These are phyloP conservation scores for Myxozyma lipomycoides DNA, from an alignment of 805 yeast genomes.

Conservation along the genomic window DNA sequence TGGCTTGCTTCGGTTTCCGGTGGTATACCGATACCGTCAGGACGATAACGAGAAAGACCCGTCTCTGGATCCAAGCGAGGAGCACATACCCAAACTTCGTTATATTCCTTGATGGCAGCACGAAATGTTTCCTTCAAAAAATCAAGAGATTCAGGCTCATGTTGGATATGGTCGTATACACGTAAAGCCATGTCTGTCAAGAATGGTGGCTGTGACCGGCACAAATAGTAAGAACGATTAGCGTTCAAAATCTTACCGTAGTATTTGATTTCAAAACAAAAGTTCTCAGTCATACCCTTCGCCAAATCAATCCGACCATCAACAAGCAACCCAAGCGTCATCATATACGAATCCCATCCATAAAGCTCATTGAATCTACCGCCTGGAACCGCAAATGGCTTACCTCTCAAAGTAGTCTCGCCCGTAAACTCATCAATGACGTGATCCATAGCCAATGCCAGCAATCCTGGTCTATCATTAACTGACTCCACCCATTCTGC, in stretches of 20 bases:
- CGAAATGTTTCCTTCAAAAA: slow-evolving; percentile 60
- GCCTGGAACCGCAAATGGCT: slow-evolving; percentile 93
- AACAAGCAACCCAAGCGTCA: slow-evolving; percentile 71
- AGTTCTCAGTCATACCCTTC: slow-evolving; percentile 86
- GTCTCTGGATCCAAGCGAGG: slow-evolving; percentile 73
- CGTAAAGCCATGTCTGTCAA: slow-evolving; percentile 84
- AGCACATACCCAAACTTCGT: slow-evolving; percentile 66
- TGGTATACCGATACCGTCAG: slow-evolving; percentile 89
- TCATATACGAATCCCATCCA: slow-evolving; percentile 98
- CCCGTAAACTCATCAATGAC: slow-evolving; percentile 49
- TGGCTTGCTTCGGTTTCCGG: slow-evolving; percentile 94
- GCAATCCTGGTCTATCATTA: slow-evolving; percentile 77
- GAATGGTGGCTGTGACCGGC: slow-evolving; percentile 96
- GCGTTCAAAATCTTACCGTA: slow-evolving; percentile 94
- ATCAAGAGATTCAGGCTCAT: slow-evolving; percentile 44
- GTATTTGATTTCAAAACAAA: slow-evolving; percentile 80
- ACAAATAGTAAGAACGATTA: slow-evolving; percentile 82
- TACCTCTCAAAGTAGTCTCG: slow-evolving; percentile 53
- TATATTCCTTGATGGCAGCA: slow-evolving; percentile 86
- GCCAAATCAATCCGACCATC: slow-evolving; percentile 68
- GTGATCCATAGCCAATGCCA: slow-evolving; percentile 69
- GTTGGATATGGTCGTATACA: slow-evolving; percentile 54
- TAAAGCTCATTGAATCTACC: slow-evolving; percentile 94
- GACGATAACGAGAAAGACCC: slow-evolving; percentile 85
- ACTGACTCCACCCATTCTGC: slow-evolving; percentile 73